Evolutionary conservation across 352 stramenopile species (phyloP), one percentile per base, ranked within the genome.

Genomic region (Phytophthora pistaciae): DNA sequence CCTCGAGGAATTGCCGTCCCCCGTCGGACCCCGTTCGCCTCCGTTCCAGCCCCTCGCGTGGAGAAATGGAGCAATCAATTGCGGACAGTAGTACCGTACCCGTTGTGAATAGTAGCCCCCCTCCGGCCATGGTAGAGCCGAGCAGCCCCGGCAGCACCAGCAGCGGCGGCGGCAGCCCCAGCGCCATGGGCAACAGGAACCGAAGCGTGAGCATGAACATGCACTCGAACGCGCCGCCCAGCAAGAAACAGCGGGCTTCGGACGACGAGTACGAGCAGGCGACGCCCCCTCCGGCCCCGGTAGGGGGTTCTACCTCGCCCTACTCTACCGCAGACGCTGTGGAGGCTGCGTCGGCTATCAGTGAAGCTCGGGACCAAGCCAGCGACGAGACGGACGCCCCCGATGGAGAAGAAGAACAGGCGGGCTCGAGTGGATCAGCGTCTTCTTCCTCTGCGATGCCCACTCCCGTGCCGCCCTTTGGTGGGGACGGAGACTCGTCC

Each of bases 191-290:
- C 50, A 74, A 79, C 40, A 72, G 87, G 9, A 80, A 91, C 54
- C 84, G 87, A 11, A 93, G 85, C 40, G 77, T 91, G 6, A 94
- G 87, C 50, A 91, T 93, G 82, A 93, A 85, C 55, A 60, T 70
- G 66, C 79, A 75, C 5, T 75, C 82, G 25, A 87, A 81, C 57
- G 66, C 84, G 44, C 88, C 88, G 16, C 88, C 88, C 7, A 80
- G 71, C 61, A 95, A 95, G 75, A 95, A 95, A 73, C 88, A 95
- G 60, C 84, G 88, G 27, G 71, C 88, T 27, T 93, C 88, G 4
- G 85, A 93, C 69, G 87, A 95, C 62, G 84, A 95, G 55, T 80
- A 80, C 70, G 87, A 94, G 40, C 61, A 74, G 53, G 53, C 60
- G n/a, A 77, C 73, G 20, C 73, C 65, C 10, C 50, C 71, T 42